Percentiles rank a stretch among this genome's conserved stretches.
Evolutionary conservation across 768 basidiomycete genomes (phyloP).

Genomic region (Xanthoconium stramineum): DNA sequence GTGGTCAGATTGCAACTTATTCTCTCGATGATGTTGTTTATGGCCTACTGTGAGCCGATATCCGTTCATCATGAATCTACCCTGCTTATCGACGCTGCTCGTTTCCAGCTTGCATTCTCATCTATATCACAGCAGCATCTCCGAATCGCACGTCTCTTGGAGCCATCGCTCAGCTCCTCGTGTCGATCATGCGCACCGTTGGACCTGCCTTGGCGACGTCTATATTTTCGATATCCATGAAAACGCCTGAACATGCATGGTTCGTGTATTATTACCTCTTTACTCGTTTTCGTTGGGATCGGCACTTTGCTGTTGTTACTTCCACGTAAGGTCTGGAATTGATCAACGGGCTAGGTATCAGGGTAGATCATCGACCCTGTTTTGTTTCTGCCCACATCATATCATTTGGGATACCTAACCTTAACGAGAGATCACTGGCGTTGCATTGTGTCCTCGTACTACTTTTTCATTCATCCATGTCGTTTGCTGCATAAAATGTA

Average conservation of each 20-base stretch:
- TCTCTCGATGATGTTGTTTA: slow-evolving; percentile 40
- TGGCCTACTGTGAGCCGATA: slow-evolving; percentile 50
- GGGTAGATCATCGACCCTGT: too few relatives aligned
- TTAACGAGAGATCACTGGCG: too few relatives aligned
- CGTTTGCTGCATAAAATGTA: too few relatives aligned
- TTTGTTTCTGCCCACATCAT: too few relatives aligned
- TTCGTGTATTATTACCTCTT: too few relatives aligned
- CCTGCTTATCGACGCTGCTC: background rate
- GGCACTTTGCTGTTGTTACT: slow-evolving; percentile 23
- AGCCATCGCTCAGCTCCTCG: slow-evolving; percentile 47
- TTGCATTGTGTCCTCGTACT: too few relatives aligned
- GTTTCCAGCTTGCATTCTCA: slow-evolving; percentile 60
- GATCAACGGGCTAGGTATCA: background rate
- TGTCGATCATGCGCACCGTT: slow-evolving; percentile 39
- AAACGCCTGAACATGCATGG: slow-evolving; percentile 14
- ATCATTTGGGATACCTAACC: too few relatives aligned
- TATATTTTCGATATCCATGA: slow-evolving; percentile 64
- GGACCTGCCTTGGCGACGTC: slow-evolving; percentile 61
- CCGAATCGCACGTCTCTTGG: slow-evolving; percentile 67
- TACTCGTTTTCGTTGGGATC: slow-evolving; percentile 13
- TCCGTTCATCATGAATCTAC: slow-evolving; percentile 26
- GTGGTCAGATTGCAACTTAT: slow-evolving; percentile 47
- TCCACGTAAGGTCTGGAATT: slow-evolving; percentile 26
- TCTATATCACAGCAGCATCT: slow-evolving; percentile 62
- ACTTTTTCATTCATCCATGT: too few relatives aligned